Evolutionary conservation across 371 early-diverging fungal genomes (phyloP).

Genomic region (Mortierella sp.): DNA sequence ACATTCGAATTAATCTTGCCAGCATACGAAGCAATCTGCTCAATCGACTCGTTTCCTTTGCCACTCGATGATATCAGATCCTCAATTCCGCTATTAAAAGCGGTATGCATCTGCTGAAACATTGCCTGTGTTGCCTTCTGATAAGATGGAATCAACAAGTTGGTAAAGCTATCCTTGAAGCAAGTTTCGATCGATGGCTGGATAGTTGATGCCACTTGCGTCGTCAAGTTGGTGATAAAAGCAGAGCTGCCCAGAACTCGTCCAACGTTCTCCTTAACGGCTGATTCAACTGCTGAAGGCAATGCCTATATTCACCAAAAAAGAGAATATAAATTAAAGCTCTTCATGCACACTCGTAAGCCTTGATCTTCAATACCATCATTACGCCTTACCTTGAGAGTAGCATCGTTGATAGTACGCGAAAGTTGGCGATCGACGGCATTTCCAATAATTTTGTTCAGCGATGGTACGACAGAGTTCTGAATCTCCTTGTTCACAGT

Average conservation of each 20-base stretch:
- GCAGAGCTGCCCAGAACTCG: conserved; percentile 62
- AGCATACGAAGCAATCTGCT: conserved; percentile 10
- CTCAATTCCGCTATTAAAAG: conserved; percentile 58
- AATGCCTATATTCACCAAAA: conserved; percentile 24
- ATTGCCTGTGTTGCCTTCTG: conserved; percentile 60
- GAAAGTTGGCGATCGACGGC: conserved; percentile 58
- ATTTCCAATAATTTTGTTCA: conserved; percentile 54
- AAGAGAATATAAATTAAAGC: neutral
- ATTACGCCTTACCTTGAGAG: conserved; percentile 45
- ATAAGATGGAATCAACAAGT: conserved; percentile 57
- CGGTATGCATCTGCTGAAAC: conserved; percentile 58
- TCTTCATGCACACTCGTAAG: neutral
- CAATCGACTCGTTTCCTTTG: conserved; percentile 43
- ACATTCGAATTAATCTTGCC: conserved; percentile 25
- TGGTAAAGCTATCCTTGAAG: conserved; percentile 58
- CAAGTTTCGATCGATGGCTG: conserved; percentile 58
- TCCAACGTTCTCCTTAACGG: conserved; percentile 64
- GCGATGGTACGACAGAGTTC: conserved; percentile 52
- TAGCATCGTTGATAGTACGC: conserved; percentile 51
- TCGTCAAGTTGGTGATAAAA: conserved; percentile 49
- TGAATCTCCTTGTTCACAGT: conserved; percentile 61
- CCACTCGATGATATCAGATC: conserved; percentile 30
- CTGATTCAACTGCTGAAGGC: conserved; percentile 62
- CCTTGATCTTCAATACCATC: neutral
- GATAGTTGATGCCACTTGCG: conserved; percentile 51